These are phyloP conservation scores for Cercospora nicotianae DNA, from an alignment of 2,329 filamentous ascomycete species.

Conservation along the genomic window DNA sequence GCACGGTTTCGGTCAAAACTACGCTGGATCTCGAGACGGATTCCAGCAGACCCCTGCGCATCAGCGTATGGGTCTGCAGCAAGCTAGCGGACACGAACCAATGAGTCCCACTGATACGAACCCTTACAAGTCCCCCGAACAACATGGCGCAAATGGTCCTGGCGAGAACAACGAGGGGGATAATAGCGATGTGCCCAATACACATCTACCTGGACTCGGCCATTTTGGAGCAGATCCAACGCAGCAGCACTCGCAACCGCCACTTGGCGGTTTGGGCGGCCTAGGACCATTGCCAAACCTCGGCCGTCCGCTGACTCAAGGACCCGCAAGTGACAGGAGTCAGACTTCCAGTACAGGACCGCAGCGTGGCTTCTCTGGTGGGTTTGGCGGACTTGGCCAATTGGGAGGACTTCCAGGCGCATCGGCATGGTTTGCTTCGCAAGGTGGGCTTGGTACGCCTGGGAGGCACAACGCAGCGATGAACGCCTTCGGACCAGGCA, in stretches of 20 bases:
- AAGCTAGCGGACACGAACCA: slow-evolving; percentile 58
- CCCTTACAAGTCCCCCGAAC: slow-evolving; percentile 87
- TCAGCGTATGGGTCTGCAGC: slow-evolving; percentile 45
- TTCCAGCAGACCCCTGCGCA: slow-evolving; percentile 55
- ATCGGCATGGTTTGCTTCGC: slow-evolving; percentile 60
- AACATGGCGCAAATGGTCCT: slow-evolving; percentile 61
- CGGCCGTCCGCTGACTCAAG: slow-evolving; percentile 39
- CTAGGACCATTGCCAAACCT: slow-evolving; percentile 36
- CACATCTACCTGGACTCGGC: slow-evolving; percentile 35
- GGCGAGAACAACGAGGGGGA: slow-evolving; percentile 48
- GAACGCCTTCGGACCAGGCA: slow-evolving; percentile 55
- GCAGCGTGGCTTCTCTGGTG: slow-evolving; percentile 64
- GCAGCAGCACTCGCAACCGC: slow-evolving; percentile 20
- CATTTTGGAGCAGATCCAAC: slow-evolving; percentile 31
- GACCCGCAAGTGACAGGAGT: slow-evolving; percentile 80
- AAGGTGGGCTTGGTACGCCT: slow-evolving; percentile 74
- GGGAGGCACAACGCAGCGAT: slow-evolving; percentile 56
- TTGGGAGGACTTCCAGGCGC: slow-evolving; percentile 57
- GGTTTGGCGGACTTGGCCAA: slow-evolving; percentile 53
- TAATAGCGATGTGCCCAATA: slow-evolving; percentile 33
- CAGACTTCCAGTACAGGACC: slow-evolving; percentile 87
- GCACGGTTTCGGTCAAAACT: slow-evolving; percentile 33
- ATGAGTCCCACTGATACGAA: slow-evolving; percentile 94
- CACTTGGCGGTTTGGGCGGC: slow-evolving; percentile 37
- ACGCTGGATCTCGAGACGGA: slow-evolving; percentile 53